A percentile compares a stretch with the other conserved stretches of the same genome.
These are phyloP conservation scores for Glonium stellatum DNA, from an alignment of 495 filamentous ascomycete species.

Conservation along the genomic window DNA sequence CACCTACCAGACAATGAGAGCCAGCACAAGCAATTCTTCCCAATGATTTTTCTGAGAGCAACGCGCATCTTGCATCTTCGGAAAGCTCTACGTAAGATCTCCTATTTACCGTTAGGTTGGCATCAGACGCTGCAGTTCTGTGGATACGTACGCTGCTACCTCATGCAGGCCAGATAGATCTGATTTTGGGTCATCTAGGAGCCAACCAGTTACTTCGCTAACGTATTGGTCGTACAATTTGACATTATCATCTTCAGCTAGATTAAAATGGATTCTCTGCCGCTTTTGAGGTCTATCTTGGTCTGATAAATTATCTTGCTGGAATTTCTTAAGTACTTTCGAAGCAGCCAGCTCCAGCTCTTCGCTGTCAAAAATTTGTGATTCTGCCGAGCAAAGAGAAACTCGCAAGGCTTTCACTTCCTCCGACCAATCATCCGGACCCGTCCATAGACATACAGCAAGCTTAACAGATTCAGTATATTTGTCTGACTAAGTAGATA, in stretches of 20 bases:
- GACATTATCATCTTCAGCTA: neutral
- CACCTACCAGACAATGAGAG: constrained; percentile 8
- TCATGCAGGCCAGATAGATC: neutral
- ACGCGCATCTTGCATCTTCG: neutral
- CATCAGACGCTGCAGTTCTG: neutral
- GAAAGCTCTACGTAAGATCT: neutral
- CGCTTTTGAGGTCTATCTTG: constrained; percentile 18
- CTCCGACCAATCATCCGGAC: constrained; percentile 14
- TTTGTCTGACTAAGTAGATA: neutral
- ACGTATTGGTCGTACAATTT: constrained; percentile 9
- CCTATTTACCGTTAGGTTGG: neutral
- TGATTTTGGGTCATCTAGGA: neutral
- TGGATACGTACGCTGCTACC: neutral
- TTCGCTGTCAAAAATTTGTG: constrained; percentile 1
- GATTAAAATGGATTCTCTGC: constrained; percentile 1
- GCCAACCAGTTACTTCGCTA: constrained; percentile 1
- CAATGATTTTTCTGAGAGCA: neutral
- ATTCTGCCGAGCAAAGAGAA: constrained; percentile 5
- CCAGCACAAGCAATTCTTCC: constrained; percentile 18
- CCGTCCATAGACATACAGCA: constrained; percentile 22
- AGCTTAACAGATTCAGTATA: constrained; percentile 16
- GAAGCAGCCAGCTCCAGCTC: constrained; percentile 11
- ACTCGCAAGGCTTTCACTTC: constrained; percentile 10
- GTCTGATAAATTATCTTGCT: constrained; percentile 2
- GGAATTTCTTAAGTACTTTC: constrained; percentile 3